Evolutionary conservation across 1,139 yeast species (phyloP).

Genomic region (Yamadazyma conglobata): DNA sequence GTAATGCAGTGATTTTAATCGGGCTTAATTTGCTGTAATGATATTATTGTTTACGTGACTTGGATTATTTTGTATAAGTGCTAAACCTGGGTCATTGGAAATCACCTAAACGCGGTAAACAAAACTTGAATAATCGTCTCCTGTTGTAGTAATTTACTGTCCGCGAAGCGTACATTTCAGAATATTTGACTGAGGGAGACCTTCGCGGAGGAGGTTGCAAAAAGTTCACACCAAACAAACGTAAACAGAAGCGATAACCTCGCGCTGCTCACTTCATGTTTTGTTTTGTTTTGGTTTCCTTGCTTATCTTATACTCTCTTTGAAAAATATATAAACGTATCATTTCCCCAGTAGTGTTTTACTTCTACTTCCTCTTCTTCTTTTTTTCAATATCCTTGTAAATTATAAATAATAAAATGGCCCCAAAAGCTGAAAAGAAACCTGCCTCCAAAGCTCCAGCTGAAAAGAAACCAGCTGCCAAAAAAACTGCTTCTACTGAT

Average conservation of each 20-base stretch:
- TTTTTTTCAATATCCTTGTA: conserved; percentile 1
- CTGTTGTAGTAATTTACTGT: not conserved
- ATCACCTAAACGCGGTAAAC: no score
- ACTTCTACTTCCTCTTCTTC: conserved; percentile 1
- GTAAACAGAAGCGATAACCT: no score
- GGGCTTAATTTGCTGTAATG: no score
- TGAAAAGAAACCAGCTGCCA: conserved; percentile 94
- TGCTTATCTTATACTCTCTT: conserved; percentile 2
- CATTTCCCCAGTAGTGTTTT: not conserved
- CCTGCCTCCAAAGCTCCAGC: conserved; percentile 99
- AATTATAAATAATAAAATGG: conserved; percentile 50
- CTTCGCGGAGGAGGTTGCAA: conserved; percentile 1
- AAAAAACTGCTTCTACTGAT: conserved; percentile 85
- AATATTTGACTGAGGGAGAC: not conserved
- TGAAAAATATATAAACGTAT: conserved; percentile 3
- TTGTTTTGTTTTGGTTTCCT: conserved; percentile 1
- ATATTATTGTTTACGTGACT: conserved; percentile 7
- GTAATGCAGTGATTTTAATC: no score
- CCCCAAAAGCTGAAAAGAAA: conserved; percentile 97
- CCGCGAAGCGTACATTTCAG: conserved; percentile 1
- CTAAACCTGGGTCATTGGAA: no score
- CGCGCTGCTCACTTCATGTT: no score
- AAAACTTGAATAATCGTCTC: no score
- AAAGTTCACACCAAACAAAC: no score
- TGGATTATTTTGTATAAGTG: no score